phyloP scores from a whole-genome alignment of 2,329 filamentous ascomycete species.

The Akanthomyces uredinophilus region DNA sequence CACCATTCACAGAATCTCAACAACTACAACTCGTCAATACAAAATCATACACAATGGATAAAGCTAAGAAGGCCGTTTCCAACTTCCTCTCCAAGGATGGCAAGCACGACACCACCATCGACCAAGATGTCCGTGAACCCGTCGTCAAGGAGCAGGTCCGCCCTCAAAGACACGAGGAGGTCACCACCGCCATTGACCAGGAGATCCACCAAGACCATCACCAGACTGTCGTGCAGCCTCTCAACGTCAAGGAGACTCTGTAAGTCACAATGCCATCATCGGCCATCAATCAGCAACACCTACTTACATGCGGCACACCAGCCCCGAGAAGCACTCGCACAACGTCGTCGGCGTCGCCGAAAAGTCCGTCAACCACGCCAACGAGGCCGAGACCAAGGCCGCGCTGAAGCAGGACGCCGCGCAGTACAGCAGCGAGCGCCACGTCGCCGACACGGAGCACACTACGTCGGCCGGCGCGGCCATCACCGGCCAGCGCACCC shows the following conservation, averaged over 20 bases:
- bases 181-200: constrained; percentile 58
- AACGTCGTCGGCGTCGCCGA: constrained; percentile 55
- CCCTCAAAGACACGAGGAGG: constrained; percentile 56
- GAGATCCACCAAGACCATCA: constrained; percentile 70
- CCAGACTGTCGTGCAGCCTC: constrained; percentile 64
- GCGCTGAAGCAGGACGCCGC: constrained; percentile 47
- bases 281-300: neutral
- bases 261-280: constrained; percentile 32
- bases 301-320: constrained; percentile 14
- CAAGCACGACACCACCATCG: constrained; percentile 65
- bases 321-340: constrained; percentile 58
- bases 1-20: neutral
- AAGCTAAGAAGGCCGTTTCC: constrained; percentile 57
- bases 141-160: constrained; percentile 57
- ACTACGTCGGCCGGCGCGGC: constrained; percentile 23
- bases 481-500: constrained; percentile 26
- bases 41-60: constrained; percentile 47
- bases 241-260: constrained; percentile 35
- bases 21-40: neutral
- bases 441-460: constrained; percentile 27
- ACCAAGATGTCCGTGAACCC: constrained; percentile 57
- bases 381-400: constrained; percentile 41
- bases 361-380: constrained; percentile 56
- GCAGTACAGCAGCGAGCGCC: constrained; percentile 25
- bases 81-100: constrained; percentile 58